These are phyloP conservation scores for Phascolomyces articulosus DNA, from an alignment of 371 early-diverging fungal species.

Conservation along the genomic window DNA sequence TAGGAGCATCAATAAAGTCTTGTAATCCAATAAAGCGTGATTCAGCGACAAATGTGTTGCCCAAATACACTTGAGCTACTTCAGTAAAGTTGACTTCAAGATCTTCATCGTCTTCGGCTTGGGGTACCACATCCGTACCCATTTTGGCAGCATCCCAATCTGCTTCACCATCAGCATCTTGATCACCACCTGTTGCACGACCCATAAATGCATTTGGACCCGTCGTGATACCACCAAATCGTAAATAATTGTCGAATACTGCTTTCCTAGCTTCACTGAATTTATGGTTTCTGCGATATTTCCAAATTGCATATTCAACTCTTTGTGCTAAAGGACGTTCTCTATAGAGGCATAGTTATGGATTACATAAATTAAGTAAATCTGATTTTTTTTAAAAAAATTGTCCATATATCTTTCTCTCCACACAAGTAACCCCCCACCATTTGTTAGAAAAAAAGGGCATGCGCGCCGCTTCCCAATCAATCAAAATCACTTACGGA, in stretches of 20 bases:
- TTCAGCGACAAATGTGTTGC: conserved; percentile 48
- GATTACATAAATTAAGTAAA: no score
- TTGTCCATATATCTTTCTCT: no score
- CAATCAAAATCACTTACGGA: conserved; percentile 27
- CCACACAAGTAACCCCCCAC: no score
- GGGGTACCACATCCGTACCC: conserved; percentile 46
- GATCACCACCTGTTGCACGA: conserved; percentile 38
- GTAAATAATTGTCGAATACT: conserved; percentile 57
- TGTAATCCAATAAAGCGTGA: conserved; percentile 45
- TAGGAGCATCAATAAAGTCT: conserved; percentile 50
- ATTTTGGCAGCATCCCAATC: conserved; percentile 55
- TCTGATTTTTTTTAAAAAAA: no score
- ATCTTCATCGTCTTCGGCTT: conserved; percentile 41
- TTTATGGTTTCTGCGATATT: conserved; percentile 59
- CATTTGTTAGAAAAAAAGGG: no score
- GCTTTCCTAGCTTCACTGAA: conserved; percentile 38
- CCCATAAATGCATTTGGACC: conserved; percentile 63
- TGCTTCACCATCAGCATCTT: conserved; percentile 44
- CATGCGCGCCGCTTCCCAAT: no score
- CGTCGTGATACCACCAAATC: conserved; percentile 57
- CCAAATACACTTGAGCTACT: conserved; percentile 60
- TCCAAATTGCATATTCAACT: conserved; percentile 60
- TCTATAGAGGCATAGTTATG: conserved; percentile 16
- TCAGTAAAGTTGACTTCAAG: conserved; percentile 54
- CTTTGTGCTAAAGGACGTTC: conserved; percentile 48